Evolutionary conservation across 805 yeast species (phyloP).

Genomic region (Candida manassasensis): DNA sequence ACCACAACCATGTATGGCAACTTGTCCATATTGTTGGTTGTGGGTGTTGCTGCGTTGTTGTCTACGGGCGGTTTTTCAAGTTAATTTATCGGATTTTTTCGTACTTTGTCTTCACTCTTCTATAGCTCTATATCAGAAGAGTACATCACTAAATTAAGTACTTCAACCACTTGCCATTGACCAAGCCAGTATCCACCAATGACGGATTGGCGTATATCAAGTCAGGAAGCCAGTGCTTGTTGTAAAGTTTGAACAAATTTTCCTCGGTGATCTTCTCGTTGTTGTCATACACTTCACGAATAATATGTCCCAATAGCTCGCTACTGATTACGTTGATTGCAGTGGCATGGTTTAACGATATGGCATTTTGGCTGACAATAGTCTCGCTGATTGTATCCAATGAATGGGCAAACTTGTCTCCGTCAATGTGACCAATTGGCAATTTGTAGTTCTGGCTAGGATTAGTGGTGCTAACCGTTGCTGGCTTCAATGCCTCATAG

Average conservation of each 20-base stretch:
- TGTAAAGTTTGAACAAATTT: slow-evolving; percentile 32
- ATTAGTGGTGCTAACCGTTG: slow-evolving; percentile 10
- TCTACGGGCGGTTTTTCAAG: too few species aligned
- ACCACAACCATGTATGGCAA: too few species aligned
- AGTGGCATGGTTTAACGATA: slow-evolving; percentile 13
- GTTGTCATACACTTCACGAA: slow-evolving; percentile 22
- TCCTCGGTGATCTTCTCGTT: slow-evolving; percentile 16
- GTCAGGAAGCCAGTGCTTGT: slow-evolving; percentile 37
- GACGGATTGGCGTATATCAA: slow-evolving; percentile 38
- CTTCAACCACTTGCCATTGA: slow-evolving; percentile 34
- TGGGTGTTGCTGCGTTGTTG: too few species aligned
- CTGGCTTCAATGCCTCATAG: slow-evolving; percentile 36
- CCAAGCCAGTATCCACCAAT: slow-evolving; percentile 29
- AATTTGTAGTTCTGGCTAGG: slow-evolving; percentile 15
- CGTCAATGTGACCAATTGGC: slow-evolving; percentile 36
- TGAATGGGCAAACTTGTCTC: slow-evolving; percentile 25
- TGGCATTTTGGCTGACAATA: slow-evolving; percentile 13
- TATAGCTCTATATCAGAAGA: too few species aligned
- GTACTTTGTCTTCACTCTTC: too few species aligned
- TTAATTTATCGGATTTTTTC: too few species aligned
- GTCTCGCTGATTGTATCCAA: slow-evolving; percentile 18
- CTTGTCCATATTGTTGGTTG: too few species aligned
- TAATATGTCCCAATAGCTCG: slow-evolving; percentile 30
- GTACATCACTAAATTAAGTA: slow-evolving; percentile 34
- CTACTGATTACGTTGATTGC: slow-evolving; percentile 26